These are phyloP conservation scores for Panaeolus papilionaceus DNA, from an alignment of 768 basidiomycete species.

Conservation along the genomic window DNA sequence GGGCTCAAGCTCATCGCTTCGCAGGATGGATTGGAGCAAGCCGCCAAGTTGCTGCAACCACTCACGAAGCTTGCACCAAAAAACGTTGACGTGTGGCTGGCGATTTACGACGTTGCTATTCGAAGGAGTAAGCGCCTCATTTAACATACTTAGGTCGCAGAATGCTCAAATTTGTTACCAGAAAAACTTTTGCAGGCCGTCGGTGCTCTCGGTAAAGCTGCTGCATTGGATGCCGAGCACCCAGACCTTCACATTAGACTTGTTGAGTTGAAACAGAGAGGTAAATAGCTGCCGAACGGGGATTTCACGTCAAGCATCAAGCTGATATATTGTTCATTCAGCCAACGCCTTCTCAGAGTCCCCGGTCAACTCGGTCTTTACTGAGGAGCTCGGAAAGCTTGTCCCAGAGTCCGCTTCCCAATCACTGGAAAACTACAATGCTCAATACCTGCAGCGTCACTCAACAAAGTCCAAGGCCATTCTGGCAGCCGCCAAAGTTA, in stretches of 20 bases:
- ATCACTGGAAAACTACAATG: conserved; percentile 71
- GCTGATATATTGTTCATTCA: conserved; percentile 28
- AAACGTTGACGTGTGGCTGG: conserved; percentile 74
- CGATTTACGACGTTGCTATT: conserved; percentile 81
- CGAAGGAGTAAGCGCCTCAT: conserved; percentile 68
- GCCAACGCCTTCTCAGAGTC: conserved; percentile 52
- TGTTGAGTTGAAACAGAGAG: conserved; percentile 62
- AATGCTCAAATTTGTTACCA: conserved; percentile 33
- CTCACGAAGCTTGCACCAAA: conserved; percentile 57
- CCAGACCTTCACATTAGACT: conserved; percentile 77
- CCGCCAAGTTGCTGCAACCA: conserved; percentile 72
- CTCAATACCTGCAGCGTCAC: conserved; percentile 75
- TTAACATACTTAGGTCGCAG: conserved; percentile 4
- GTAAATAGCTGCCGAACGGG: conserved; percentile 40
- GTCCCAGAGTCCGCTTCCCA: conserved; percentile 55
- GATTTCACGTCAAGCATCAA: neutral
- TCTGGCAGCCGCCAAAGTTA: conserved; percentile 68
- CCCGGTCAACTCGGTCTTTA: conserved; percentile 56
- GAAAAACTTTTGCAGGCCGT: conserved; percentile 85
- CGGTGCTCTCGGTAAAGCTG: conserved; percentile 66
- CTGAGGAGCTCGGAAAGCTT: conserved; percentile 51
- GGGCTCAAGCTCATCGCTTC: conserved; percentile 72
- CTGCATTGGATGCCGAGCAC: conserved; percentile 55
- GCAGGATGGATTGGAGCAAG: conserved; percentile 74
- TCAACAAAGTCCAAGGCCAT: conserved; percentile 56